Conservation (phyloP, 495 filamentous ascomycete genomes). For the Neurospora tetraspora region DNA sequence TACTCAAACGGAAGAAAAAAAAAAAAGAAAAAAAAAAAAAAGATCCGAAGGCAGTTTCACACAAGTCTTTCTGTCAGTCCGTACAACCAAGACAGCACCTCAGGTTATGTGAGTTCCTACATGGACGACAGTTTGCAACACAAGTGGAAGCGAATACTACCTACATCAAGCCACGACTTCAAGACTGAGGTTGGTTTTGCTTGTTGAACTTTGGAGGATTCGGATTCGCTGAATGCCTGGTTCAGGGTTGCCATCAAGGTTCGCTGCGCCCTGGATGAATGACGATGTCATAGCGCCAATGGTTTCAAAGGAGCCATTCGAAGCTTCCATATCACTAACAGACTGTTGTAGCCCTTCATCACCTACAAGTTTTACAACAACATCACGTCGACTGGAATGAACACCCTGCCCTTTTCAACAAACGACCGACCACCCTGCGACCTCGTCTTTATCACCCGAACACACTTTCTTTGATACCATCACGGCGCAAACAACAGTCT, state of each 20-base stretch:
- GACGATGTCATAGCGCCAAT: conserved; percentile 10
- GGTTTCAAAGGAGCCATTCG: neutral
- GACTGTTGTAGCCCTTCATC: neutral
- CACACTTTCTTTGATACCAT: neutral
- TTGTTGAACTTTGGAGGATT: neutral
- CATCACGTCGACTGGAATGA: neutral
- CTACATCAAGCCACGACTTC: neutral
- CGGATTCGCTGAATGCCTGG: neutral
- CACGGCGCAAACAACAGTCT: neutral
- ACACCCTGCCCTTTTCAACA: neutral
- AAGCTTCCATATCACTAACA: neutral
- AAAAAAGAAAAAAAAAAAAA: neutral
- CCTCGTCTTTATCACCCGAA: neutral
- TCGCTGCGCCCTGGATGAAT: neutral
- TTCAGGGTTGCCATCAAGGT: neutral
- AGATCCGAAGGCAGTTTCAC: neutral
- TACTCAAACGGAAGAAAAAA: neutral
- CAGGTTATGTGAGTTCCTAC: neutral
- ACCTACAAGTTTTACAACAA: neutral
- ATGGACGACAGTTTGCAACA: neutral
- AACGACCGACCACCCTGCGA: neutral
- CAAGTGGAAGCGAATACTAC: neutral
- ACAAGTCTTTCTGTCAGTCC: neutral
- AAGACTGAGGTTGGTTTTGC: neutral
- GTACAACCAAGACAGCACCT: neutral